Percentiles rank a stretch among this genome's conserved stretches.
These are phyloP conservation scores for Linanthus parryae DNA, from an alignment of 148 eudicot species.

Conservation along the genomic window DNA sequence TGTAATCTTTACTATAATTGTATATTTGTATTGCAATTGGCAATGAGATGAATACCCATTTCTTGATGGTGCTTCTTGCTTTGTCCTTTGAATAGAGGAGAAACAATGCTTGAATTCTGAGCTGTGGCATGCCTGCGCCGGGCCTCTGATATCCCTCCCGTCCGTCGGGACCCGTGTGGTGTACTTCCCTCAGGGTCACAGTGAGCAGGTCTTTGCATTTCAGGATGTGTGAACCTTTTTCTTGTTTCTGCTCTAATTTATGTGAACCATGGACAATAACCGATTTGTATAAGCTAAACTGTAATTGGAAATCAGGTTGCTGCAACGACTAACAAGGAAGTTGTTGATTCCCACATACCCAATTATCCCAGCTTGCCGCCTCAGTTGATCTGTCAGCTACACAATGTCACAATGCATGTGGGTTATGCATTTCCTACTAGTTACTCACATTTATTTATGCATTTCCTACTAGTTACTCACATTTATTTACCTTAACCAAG, in stretches of 20 bases:
- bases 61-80: constrained; percentile 5
- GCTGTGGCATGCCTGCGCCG: constrained; percentile 99
- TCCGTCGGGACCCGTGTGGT: constrained; percentile 86
- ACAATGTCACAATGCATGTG: constrained; percentile 99
- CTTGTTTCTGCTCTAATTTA: neutral
- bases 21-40: neutral
- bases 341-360: constrained; percentile 81
- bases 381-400: constrained; percentile 95
- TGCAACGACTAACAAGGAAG: constrained; percentile 90
- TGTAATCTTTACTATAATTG: neutral
- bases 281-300: neutral
- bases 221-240: neutral
- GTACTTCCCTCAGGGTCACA: constrained; percentile 97
- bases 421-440: constrained; percentile 19
- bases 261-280: neutral
- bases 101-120: constrained; percentile 92
- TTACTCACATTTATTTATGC: constrained; percentile 11
- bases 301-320: constrained; percentile 62
- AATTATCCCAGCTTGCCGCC: constrained; percentile 90
- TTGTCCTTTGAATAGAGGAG: constrained; percentile 45
- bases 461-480: neutral
- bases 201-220: constrained; percentile 66
- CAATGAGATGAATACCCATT: neutral
- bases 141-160: constrained; percentile 86
- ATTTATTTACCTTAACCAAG: neutral